Base-by-base conservation (phyloP, 805 yeast species). In the Tetrapisispora pingtungensis region DNA sequence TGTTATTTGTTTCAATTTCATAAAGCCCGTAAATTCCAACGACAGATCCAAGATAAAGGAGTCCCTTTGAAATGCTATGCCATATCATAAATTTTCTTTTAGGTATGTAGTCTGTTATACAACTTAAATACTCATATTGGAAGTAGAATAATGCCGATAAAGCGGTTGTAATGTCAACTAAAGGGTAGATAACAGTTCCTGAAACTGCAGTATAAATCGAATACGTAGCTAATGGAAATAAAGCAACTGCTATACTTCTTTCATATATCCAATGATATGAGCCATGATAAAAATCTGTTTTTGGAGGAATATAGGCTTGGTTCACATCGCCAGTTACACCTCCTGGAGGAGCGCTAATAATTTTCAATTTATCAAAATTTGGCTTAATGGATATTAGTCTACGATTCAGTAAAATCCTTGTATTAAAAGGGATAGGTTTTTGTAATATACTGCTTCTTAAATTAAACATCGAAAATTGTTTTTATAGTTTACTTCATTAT, bases 41-140 rank as follows among this genome's bases (percentile, higher is more conserved):
- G 22, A 74, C 72, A 20, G 85, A 71, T 38, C 93, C 90, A 22
- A 78, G 60, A 33, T 78, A 69, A 57, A 84, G 69, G 40, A 79
- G 57, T 52, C 73, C 71, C 74, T 75, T 75, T 45, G 85, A 84
- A 47, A 61, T 62, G 46, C 68, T 71, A 65, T 82, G 85, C 73
- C 75, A 72, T 30, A 70, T 51, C 14, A 89, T 88, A 56, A 74
- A 84, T 31, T 79, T 84, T 68, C 90, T 75, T 58, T 68, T 68
- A 42, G 90, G 93, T 44, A 84, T 80, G 66, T 83, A 82, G 64
- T 84, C 93, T 45, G 75, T 74, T 54, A 84, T 84, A 70, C 93
- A 82, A 36, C 85, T 71, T 57, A 78, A 80, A 70, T 83, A 78
- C 3, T 93, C 94, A 40, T 77, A 77, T 61, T 75, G 77, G 45